Conservation (phyloP, 495 filamentous ascomycete species). For the Cercophora scortea region DNA sequence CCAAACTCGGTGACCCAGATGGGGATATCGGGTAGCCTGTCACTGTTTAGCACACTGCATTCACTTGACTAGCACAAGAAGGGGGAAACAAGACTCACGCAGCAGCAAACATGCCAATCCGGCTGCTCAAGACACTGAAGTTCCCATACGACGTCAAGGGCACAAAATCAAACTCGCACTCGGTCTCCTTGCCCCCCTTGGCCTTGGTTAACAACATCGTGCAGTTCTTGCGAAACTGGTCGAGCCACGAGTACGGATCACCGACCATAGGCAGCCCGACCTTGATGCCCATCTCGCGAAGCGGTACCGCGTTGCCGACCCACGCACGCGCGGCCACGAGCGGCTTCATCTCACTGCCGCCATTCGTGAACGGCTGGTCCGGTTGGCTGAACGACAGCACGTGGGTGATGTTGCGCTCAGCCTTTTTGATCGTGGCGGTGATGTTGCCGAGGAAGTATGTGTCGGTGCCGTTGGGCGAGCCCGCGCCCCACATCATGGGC, state of each 20-base stretch:
- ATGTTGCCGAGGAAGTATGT: conserved; percentile 50
- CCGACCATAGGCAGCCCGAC: conserved; percentile 54
- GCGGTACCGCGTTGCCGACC: conserved; percentile 58
- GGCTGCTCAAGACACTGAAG: conserved; percentile 64
- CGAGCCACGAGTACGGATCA: conserved; percentile 51
- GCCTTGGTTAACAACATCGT: conserved; percentile 26
- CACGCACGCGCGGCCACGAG: conserved; percentile 53
- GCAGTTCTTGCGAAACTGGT: conserved; percentile 51
- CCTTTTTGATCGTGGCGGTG: conserved; percentile 33
- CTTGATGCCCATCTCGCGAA: conserved; percentile 48
- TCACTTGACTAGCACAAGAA: neutral
- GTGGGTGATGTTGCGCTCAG: conserved; percentile 50
- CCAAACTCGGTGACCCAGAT: conserved; percentile 75
- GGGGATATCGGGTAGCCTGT: conserved; percentile 47
- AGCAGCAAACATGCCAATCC: conserved; percentile 53
- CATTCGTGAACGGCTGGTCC: conserved; percentile 41
- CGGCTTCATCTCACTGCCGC: conserved; percentile 53
- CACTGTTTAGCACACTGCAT: neutral
- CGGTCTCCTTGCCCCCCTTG: conserved; percentile 21
- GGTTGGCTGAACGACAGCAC: conserved; percentile 73
- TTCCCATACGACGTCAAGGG: conserved; percentile 71
- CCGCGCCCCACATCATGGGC: conserved; percentile 67
- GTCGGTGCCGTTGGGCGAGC: conserved; percentile 27
- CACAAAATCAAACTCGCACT: conserved; percentile 65
- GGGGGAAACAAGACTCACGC: conserved; percentile 24